Evolutionary conservation across 2,329 filamentous ascomycete genomes (phyloP).

Genomic region (Penicillium palitans): DNA sequence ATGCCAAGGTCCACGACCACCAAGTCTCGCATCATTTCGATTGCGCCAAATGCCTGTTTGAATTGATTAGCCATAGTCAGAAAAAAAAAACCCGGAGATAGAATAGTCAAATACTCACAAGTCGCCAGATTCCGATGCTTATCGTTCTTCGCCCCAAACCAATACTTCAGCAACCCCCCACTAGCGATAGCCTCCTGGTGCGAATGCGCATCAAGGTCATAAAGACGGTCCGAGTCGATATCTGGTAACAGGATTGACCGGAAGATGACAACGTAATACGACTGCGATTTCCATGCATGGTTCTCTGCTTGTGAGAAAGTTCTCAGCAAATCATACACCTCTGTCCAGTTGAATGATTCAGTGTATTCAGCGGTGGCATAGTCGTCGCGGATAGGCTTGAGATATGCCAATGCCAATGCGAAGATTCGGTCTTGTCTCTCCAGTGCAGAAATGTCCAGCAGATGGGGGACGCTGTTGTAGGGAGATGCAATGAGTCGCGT

Average conservation of each 20-base stretch:
- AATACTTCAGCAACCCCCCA: slow-evolving; percentile 88
- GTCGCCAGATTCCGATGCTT: slow-evolving; percentile 79
- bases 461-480: slow-evolving; percentile 69
- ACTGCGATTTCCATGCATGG: slow-evolving; percentile 59
- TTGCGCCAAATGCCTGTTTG: slow-evolving; percentile 63
- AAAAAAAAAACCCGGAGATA: neutral
- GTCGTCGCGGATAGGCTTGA: slow-evolving; percentile 64
- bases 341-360: slow-evolving; percentile 75
- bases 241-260: slow-evolving; percentile 68
- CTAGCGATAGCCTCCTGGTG: slow-evolving; percentile 77
- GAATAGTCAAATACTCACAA: slow-evolving; percentile 50
- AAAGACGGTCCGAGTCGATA: slow-evolving; percentile 68
- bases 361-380: slow-evolving; percentile 76
- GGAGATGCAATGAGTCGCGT: slow-evolving; percentile 67
- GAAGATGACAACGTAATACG: slow-evolving; percentile 85
- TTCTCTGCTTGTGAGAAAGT: slow-evolving; percentile 51
- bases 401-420: slow-evolving; percentile 66
- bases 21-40: slow-evolving; percentile 60
- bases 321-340: slow-evolving; percentile 59
- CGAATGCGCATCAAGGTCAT: slow-evolving; percentile 71
- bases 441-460: slow-evolving; percentile 69
- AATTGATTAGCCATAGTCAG: neutral
- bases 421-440: slow-evolving; percentile 67
- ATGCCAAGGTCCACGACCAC: slow-evolving; percentile 60
- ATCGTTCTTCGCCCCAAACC: slow-evolving; percentile 75